Percentiles rank a stretch among this genome's conserved stretches.
These are phyloP conservation scores for Peniophora sp. DNA, from an alignment of 1,284 basidiomycete species.

Conservation along the genomic window DNA sequence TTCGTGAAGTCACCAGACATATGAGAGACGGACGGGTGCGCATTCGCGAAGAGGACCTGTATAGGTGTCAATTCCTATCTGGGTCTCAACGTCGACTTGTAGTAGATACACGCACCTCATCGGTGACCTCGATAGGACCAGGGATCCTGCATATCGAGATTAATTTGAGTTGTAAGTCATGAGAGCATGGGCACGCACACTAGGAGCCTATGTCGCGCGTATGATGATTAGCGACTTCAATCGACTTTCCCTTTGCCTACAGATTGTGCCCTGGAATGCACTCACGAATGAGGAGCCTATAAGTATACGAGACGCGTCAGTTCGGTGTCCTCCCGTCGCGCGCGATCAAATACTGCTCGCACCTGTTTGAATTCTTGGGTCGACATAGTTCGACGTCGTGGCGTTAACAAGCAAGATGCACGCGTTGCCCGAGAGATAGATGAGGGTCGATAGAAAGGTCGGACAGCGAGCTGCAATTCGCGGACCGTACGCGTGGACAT, in stretches of 20 bases:
- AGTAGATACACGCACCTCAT: conserved; percentile 52
- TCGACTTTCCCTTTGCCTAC: conserved; percentile 1
- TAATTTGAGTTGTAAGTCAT: not conserved
- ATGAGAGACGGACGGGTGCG: conserved; percentile 85
- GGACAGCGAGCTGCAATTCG: too few species aligned
- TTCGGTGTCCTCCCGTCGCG: not conserved
- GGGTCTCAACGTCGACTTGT: too few species aligned
- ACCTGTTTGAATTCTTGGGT: conserved; percentile 27
- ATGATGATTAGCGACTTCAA: conserved; percentile 16
- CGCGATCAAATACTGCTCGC: conserved; percentile 4
- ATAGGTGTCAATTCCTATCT: not conserved
- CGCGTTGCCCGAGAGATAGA: too few species aligned
- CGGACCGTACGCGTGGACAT: too few species aligned
- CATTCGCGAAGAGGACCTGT: conserved; percentile 55
- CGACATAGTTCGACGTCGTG: too few species aligned
- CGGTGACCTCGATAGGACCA: conserved; percentile 76
- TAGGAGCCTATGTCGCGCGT: conserved; percentile 43
- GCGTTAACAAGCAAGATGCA: too few species aligned
- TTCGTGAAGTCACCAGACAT: conserved; percentile 87
- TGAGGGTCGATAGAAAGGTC: too few species aligned
- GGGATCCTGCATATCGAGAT: conserved; percentile 47
- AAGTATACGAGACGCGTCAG: not conserved
- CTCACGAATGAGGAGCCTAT: conserved; percentile 63
- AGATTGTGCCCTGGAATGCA: conserved; percentile 15
- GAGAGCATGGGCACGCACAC: not conserved